phyloP scores from a whole-genome alignment of 345 rosid genomes.

The Noccaea bulbosa region DNA sequence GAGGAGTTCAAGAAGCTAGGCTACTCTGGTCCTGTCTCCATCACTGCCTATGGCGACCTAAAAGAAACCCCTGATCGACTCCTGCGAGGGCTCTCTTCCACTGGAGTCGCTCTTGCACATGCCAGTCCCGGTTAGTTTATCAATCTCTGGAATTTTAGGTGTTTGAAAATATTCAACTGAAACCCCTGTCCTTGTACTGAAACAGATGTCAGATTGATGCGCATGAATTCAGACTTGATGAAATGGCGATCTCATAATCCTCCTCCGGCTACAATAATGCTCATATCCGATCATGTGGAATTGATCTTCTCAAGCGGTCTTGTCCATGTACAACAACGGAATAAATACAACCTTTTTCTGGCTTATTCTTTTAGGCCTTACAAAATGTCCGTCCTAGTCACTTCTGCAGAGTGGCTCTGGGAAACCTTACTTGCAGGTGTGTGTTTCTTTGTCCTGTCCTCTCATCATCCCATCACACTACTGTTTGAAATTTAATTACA shows the following conservation, averaged over 20 bases:
- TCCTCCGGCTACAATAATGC: slow-evolving; percentile 12
- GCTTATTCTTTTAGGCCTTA: not conserved
- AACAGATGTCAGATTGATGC: not conserved
- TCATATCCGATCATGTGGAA: not conserved
- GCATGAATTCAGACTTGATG: not conserved
- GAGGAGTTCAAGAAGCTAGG: not conserved
- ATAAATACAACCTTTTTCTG: slow-evolving; percentile 1
- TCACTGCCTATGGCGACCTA: slow-evolving; percentile 18
- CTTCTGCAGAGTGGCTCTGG: slow-evolving; percentile 36
- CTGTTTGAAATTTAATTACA: too few species aligned
- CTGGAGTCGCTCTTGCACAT: slow-evolving; percentile 16
- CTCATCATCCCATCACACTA: too few species aligned
- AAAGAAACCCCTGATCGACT: not conserved
- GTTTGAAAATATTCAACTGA: not conserved
- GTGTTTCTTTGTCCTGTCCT: not conserved
- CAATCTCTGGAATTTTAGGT: not conserved
- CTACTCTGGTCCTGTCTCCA: slow-evolving; percentile 27
- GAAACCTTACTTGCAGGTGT: slow-evolving; percentile 23
- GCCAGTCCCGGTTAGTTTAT: not conserved
- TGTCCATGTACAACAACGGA: not conserved
- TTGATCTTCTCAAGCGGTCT: accelerated
- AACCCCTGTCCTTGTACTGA: not conserved
- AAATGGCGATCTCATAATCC: not conserved
- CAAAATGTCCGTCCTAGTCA: not conserved
- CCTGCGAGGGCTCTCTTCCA: slow-evolving; percentile 24